A percentile compares a stretch with the other conserved stretches of the same genome.
These are phyloP conservation scores for Psidium friedrichsthalianum DNA, from an alignment of 345 rosid genomes.

Conservation along the genomic window DNA sequence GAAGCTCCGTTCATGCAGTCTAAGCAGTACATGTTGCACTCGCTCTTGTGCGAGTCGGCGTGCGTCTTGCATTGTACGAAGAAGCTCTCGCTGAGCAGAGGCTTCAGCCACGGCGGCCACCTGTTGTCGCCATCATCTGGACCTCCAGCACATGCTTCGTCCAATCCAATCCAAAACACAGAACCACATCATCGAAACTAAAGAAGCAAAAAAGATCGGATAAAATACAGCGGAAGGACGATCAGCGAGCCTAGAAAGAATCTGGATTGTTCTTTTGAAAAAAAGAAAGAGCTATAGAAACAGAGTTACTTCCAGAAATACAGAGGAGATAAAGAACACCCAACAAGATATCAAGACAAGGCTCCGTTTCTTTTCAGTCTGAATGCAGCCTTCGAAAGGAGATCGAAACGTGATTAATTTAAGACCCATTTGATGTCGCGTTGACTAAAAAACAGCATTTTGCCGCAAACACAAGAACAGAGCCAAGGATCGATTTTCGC, in stretches of 20 bases:
- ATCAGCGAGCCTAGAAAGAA: not conserved
- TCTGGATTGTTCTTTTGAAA: not conserved
- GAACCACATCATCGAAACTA: constrained; percentile 4
- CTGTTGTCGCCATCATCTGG: constrained; percentile 57
- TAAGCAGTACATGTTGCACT: constrained; percentile 96
- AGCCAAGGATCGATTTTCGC: too few relatives aligned
- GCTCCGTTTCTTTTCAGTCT: too few relatives aligned
- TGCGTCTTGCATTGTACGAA: constrained; percentile 86
- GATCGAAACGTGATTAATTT: too few relatives aligned
- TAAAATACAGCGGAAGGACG: not conserved
- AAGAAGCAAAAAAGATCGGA: not conserved
- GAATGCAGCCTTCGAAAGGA: too few relatives aligned
- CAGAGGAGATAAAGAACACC: too few relatives aligned
- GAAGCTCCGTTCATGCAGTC: constrained; percentile 78
- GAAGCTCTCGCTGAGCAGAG: constrained; percentile 61
- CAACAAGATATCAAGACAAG: too few relatives aligned
- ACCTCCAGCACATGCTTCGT: constrained; percentile 47
- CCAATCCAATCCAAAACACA: constrained; percentile 2
- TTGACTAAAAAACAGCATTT: too few relatives aligned
- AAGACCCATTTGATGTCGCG: too few relatives aligned
- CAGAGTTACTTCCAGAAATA: not conserved
- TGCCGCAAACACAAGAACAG: too few relatives aligned
- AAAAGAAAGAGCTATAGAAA: not conserved
- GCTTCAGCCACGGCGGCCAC: constrained; percentile 83
- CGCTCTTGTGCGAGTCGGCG: constrained; percentile 83